Base-by-base conservation (phyloP, 1,139 yeast genomes). In the Candida neerlandica region DNA sequence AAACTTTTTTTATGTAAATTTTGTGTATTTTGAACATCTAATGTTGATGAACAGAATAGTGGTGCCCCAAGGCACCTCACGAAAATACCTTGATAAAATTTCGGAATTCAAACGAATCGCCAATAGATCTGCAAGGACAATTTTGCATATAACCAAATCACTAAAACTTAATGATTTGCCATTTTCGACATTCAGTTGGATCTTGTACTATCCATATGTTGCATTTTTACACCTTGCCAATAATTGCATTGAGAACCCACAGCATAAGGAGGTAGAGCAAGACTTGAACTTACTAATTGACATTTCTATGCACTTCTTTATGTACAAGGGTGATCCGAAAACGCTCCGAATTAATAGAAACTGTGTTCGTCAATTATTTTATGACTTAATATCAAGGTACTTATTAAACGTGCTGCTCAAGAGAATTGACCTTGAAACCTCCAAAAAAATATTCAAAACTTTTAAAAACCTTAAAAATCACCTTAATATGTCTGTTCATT, bases 81-180 rank as follows among this genome's bases (percentile, higher is more conserved):
- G 6, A 23, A 37, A 37, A 19, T 37, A 37, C 14, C n/a, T 4
- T 6, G 21, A 27, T 14, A 39, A 39, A 14, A 21, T 26, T 11
- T 5, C 5, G 16, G 23, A 39, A 15, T 39, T 39, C 10, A 16
- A 12, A n/a, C 6, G 59, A 21, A 46, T 70, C 26, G 62, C 69
- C 1, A 51, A 65, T 12, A 63, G 68, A 44, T 61, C 72, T 32
- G 70, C 77, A 5, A 58, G 77, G 48, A 72, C 77, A 1, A 66
- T 73, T 10, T 52, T 73, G 16, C 58, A 60, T 30, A 52, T 70
- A 35, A 59, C 60, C 1, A 57, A 55, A 7, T 57, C 56, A 34
- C 35, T 69, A 11, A 61, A 61, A 39, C 56, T 59, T 21, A 52
- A 56, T 5, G 55, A 54, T 12, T 52, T 59, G 1, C 57, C 65